These are phyloP conservation scores for Boletus rubropictus DNA, from an alignment of 768 basidiomycete species.

Conservation along the genomic window DNA sequence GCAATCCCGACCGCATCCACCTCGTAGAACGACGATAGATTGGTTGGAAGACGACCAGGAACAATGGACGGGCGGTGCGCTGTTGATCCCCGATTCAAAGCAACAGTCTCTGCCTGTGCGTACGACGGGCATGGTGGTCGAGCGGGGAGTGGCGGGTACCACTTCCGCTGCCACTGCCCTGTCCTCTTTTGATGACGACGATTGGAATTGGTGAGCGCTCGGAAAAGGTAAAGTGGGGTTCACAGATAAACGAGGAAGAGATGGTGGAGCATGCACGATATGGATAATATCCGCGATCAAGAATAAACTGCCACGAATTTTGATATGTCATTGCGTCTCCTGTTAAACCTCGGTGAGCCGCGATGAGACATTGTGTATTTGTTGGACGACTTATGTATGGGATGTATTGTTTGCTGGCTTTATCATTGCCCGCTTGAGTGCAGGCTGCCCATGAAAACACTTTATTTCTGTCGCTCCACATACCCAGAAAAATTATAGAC, in stretches of 20 bases:
- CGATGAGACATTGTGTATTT: background rate
- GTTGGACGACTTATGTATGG: background rate
- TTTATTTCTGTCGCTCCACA: too few species aligned
- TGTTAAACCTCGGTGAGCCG: background rate
- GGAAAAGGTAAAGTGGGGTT: background rate
- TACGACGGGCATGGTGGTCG: background rate
- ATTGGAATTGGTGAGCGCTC: slow-evolving; percentile 54
- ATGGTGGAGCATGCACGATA: too few species aligned
- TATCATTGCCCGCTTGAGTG: too few species aligned
- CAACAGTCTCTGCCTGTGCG: background rate
- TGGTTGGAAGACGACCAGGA: slow-evolving; percentile 40
- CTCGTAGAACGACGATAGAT: slow-evolving; percentile 11
- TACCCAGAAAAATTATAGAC: too few species aligned
- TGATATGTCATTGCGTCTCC: background rate
- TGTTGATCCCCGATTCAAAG: slow-evolving; percentile 31
- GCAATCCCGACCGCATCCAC: slow-evolving; percentile 3
- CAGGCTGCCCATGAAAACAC: too few species aligned
- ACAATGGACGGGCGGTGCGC: slow-evolving; percentile 16
- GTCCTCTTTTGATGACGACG: slow-evolving; percentile 37
- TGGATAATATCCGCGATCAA: too few species aligned
- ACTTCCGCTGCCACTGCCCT: background rate
- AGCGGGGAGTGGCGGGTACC: too few species aligned
- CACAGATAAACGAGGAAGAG: too few species aligned
- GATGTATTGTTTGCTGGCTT: too few species aligned
- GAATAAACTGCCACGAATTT: background rate